These are phyloP conservation scores for Begonia peltatifolia DNA, from an alignment of 306 rosid species.

Conservation along the genomic window DNA sequence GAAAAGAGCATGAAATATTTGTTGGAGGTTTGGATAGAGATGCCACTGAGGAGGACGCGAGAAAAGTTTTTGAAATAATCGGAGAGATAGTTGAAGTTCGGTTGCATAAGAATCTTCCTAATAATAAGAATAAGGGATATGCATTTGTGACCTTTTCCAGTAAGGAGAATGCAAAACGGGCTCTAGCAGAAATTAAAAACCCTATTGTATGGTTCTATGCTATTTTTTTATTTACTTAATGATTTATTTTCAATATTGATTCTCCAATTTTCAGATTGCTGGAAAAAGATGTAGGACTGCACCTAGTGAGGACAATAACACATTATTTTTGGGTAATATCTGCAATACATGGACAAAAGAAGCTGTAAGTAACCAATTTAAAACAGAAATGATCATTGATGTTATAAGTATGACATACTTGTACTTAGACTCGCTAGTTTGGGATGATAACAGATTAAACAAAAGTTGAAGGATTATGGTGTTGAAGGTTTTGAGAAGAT, in stretches of 20 bases:
- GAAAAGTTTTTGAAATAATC: slow-evolving; percentile 54
- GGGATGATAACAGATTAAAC: slow-evolving; percentile 62
- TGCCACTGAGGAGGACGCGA: slow-evolving; percentile 79
- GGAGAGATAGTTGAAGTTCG: slow-evolving; percentile 90
- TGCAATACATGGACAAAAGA: slow-evolving; percentile 94
- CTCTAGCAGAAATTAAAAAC: slow-evolving; percentile 59
- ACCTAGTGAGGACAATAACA: slow-evolving; percentile 95
- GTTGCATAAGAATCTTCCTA: slow-evolving; percentile 90
- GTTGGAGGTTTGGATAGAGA: slow-evolving; percentile 97
- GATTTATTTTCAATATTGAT: slow-evolving; percentile 7
- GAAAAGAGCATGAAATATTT: slow-evolving; percentile 94
- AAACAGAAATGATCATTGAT: slow-evolving; percentile 12
- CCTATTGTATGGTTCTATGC: slow-evolving; percentile 49
- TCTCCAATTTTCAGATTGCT: slow-evolving; percentile 65
- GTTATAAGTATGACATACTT: slow-evolving; percentile 4
- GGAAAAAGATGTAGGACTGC: slow-evolving; percentile 95
- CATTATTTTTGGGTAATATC: slow-evolving; percentile 91
- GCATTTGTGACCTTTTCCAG: slow-evolving; percentile 88
- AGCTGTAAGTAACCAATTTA: slow-evolving; percentile 50
- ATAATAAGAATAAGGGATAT: slow-evolving; percentile 93
- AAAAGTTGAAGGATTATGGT: slow-evolving; percentile 89
- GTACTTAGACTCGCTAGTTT: slow-evolving; percentile 8
- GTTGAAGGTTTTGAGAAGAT: slow-evolving; percentile 85
- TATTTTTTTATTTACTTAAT: slow-evolving; percentile 9
- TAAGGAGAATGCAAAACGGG: slow-evolving; percentile 84